Percentiles rank a stretch among this genome's conserved stretches.
Conservation (phyloP, 2,329 filamentous ascomycete species). For the Sclerotinia minor region DNA sequence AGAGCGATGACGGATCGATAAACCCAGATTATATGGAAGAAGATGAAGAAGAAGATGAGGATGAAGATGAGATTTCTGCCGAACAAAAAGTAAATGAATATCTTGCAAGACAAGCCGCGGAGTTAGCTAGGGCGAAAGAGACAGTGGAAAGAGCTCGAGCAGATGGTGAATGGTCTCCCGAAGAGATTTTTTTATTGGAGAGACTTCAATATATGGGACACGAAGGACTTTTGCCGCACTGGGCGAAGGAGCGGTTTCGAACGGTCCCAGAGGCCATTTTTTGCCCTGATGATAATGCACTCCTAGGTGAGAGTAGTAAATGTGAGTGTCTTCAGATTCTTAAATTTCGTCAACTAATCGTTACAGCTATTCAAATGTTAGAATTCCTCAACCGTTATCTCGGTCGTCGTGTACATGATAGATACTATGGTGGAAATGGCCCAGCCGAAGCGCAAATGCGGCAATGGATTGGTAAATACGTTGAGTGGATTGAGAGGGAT, state of each 20-base stretch:
- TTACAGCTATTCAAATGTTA: slow-evolving; percentile 36
- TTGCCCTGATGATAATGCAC: slow-evolving; percentile 33
- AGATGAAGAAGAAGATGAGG: slow-evolving; percentile 24
- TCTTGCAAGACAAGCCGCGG: slow-evolving; percentile 37
- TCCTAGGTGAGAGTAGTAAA: slow-evolving; percentile 36
- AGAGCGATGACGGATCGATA: slow-evolving; percentile 8
- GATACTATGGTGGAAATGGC: slow-evolving; percentile 29
- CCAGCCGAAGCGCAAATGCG: slow-evolving; percentile 37
- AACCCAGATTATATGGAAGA: slow-evolving; percentile 14
- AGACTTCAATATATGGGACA: slow-evolving; percentile 39
- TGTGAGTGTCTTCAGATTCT: slow-evolving; percentile 31
- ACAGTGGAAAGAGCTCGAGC: slow-evolving; percentile 35
- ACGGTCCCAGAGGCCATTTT: slow-evolving; percentile 38
- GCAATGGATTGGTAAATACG: slow-evolving; percentile 39
- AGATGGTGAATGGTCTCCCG: slow-evolving; percentile 38
- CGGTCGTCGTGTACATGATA: slow-evolving; percentile 35
- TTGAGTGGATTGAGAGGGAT: slow-evolving; percentile 42
- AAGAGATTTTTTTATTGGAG: slow-evolving; percentile 39
- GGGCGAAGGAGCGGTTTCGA: slow-evolving; percentile 37
- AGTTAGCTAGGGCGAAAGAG: slow-evolving; percentile 32
- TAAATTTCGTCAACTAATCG: slow-evolving; percentile 22
- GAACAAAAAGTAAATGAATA: slow-evolving; percentile 39
- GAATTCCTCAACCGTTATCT: slow-evolving; percentile 33
- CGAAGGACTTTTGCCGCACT: slow-evolving; percentile 37
- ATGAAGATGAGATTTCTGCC: slow-evolving; percentile 28